Base-by-base conservation (phyloP, 768 basidiomycete genomes). In the Pulveroboletus sp. region DNA sequence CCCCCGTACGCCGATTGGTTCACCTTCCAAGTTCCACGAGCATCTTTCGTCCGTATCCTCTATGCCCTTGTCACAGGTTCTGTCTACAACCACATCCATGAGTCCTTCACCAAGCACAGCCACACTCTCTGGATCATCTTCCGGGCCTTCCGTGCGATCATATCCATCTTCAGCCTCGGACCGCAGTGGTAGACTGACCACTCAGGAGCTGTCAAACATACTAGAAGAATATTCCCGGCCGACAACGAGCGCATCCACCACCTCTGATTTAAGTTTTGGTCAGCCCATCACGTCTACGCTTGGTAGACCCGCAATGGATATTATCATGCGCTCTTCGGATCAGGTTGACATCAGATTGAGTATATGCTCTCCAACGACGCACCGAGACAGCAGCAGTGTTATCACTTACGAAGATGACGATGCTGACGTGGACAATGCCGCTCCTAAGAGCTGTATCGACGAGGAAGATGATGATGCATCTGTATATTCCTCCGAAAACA, bases 11-110 rank as follows among this genome's bases (percentile, higher is more conserved):
- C 57, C 58, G 2, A 26, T 58, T 3, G 42, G 28, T 17, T 17
- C 51, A 6, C 41, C 51, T 30, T 68, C 66, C 6, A 67, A 69
- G 42, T 67, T 69, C 57, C 66, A 68, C 36, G 68, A 67, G 18
- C 68, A 69, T 35, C 50, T 67, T 39, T 63, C 66, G 17, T 67
- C 66, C 1, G 50, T 66, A 5, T 66, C 66, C 4, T 65, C 59
- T 2, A 44, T 59, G 27, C 55, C 64, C 1, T 18, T 46, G 15
- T 57, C 63, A 18, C 51, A 51, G 9, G 32, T 40, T 31, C 35
- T 55, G 28, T 47, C 57, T 6, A 46, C 51, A 8, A 45, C 54
- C 0, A 17, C 27, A 10, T 42, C 60, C 17, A 45, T 50, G 45
- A 57, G 56, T 43, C 53, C 62, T 27, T 55, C 58, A 5, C 54